Conservation (phyloP, 2,329 filamentous ascomycete species). For the Paracamarosporium sp. region DNA sequence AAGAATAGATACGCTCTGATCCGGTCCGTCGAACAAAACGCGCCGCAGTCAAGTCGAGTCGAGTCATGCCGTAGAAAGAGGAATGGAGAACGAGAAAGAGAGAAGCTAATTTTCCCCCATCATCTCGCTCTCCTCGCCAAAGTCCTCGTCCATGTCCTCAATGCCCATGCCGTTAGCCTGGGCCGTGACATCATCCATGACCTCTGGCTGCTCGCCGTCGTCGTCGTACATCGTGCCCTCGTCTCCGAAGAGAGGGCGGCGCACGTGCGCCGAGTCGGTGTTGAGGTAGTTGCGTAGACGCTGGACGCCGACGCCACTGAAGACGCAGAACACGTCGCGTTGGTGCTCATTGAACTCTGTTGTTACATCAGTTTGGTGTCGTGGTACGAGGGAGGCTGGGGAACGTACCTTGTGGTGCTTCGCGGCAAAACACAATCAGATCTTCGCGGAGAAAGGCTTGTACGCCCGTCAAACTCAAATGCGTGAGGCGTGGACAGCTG, state of each 20-base stretch:
- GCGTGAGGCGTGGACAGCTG: slow-evolving; percentile 88
- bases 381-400: neutral
- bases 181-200: slow-evolving; percentile 44
- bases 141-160: slow-evolving; percentile 51
- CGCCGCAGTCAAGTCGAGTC: too few relatives aligned
- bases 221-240: slow-evolving; percentile 31
- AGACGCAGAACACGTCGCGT: slow-evolving; percentile 95
- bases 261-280: slow-evolving; percentile 37
- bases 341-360: slow-evolving; percentile 94
- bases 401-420: slow-evolving; percentile 73
- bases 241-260: slow-evolving; percentile 35
- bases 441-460: slow-evolving; percentile 88
- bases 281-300: slow-evolving; percentile 82
- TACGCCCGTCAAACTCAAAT: slow-evolving; percentile 92
- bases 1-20: too few relatives aligned
- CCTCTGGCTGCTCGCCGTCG: slow-evolving; percentile 39
- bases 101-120: slow-evolving; percentile 38
- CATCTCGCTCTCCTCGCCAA: slow-evolving; percentile 55
- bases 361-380: neutral
- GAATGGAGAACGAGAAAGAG: too few relatives aligned
- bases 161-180: slow-evolving; percentile 48
- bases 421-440: slow-evolving; percentile 82
- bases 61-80: too few relatives aligned
- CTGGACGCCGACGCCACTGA: slow-evolving; percentile 84
- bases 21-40: too few relatives aligned